Conservation (phyloP, 192 early-diverging fungal genomes). For the Coemansia sp. region DNA sequence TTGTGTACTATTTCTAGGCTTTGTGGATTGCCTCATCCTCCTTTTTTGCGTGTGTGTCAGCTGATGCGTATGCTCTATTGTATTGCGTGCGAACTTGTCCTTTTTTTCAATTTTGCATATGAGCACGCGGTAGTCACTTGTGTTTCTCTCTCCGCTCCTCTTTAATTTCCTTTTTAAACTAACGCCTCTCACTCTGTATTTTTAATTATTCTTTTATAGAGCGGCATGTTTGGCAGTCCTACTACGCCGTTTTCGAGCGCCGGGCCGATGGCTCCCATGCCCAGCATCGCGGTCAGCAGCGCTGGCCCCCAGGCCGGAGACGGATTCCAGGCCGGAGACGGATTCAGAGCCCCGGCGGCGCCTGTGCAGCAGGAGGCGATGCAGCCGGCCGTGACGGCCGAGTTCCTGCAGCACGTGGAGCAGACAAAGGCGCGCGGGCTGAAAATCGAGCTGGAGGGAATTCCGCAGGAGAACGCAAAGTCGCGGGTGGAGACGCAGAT, state of each 20-base stretch:
- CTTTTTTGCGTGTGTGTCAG: not conserved
- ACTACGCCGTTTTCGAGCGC: slow-evolving; percentile 20
- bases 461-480: slow-evolving; percentile 66
- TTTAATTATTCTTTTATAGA: slow-evolving; percentile 18
- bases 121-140: slow-evolving; percentile 10
- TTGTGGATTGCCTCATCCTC: not conserved
- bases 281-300: slow-evolving; percentile 19
- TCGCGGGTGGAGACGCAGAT: slow-evolving; percentile 96
- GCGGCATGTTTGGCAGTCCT: slow-evolving; percentile 25
- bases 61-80: slow-evolving; percentile 2
- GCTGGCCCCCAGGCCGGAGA: not conserved
- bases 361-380: not conserved
- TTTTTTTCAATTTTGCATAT: not conserved
- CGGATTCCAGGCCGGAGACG: not conserved
- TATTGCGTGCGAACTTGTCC: slow-evolving; percentile 13
- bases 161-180: slow-evolving; percentile 14
- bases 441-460: slow-evolving; percentile 46
- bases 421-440: slow-evolving; percentile 46
- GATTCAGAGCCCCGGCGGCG: not conserved
- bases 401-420: slow-evolving; percentile 41
- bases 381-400: slow-evolving; percentile 21
- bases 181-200: slow-evolving; percentile 3
- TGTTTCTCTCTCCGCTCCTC: not conserved
- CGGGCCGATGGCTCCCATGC: slow-evolving; percentile 13
- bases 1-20: not conserved